Evolutionary conservation across 352 stramenopile genomes (phyloP).

Genomic region (Globisporangium spinosum): DNA sequence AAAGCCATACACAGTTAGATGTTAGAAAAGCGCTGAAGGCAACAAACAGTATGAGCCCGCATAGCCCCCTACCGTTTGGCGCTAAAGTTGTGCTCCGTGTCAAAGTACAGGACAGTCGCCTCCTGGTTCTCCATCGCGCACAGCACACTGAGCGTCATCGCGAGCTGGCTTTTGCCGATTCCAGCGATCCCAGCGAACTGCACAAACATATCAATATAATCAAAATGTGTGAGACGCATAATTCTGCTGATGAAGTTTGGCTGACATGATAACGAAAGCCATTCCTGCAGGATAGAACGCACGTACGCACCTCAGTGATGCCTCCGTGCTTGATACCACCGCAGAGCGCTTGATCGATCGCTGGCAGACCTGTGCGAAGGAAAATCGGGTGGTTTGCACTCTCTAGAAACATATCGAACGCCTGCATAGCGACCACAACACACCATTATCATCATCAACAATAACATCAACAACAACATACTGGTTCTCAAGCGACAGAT

Average conservation of each 20-base stretch:
- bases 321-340: slow-evolving; percentile 51
- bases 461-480: no score
- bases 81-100: slow-evolving; percentile 72
- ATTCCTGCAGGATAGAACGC: not conserved
- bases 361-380: slow-evolving; percentile 57
- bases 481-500: no score
- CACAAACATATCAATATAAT: slow-evolving; percentile 1
- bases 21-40: not conserved
- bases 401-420: slow-evolving; percentile 77
- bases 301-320: slow-evolving; percentile 44
- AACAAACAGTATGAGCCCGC: not conserved
- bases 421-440: slow-evolving; percentile 25
- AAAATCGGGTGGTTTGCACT: slow-evolving; percentile 59
- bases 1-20: not conserved
- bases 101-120: slow-evolving; percentile 57
- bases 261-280: not conserved
- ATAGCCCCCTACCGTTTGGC: slow-evolving; percentile 41
- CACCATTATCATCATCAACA: no score
- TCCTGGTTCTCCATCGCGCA: slow-evolving; percentile 65
- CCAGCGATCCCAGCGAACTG: slow-evolving; percentile 67
- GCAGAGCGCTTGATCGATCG: slow-evolving; percentile 58
- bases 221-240: not conserved
- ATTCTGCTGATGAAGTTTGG: not conserved
- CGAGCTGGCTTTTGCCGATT: slow-evolving; percentile 74
- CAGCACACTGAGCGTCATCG: slow-evolving; percentile 69